Evolutionary conservation across 257 asterid genomes (phyloP).

Genomic region (Voacanga thouarsii): DNA sequence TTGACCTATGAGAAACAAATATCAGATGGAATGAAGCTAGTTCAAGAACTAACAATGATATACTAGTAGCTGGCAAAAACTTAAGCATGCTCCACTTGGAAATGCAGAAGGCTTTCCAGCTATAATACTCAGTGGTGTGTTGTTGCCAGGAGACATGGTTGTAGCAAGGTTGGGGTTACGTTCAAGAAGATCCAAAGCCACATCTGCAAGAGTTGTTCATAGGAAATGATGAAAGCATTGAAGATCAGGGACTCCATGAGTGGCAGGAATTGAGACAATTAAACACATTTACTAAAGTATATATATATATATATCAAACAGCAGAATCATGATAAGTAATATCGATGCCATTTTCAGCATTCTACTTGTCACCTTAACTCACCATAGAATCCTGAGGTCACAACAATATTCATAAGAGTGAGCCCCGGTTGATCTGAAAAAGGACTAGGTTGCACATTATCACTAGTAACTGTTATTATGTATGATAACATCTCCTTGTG

Average conservation of each 20-base stretch:
- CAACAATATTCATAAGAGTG: slow-evolving; percentile 23
- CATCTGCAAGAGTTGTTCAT: slow-evolving; percentile 26
- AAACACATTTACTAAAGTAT: no score
- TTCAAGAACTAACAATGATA: slow-evolving; percentile 34
- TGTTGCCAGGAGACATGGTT: slow-evolving; percentile 25
- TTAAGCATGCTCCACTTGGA: slow-evolving; percentile 29
- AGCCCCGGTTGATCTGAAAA: slow-evolving; percentile 30
- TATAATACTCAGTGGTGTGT: slow-evolving; percentile 33
- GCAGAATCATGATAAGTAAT: neutral
- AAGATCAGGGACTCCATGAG: slow-evolving; percentile 7
- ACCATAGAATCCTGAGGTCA: slow-evolving; percentile 38
- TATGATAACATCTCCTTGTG: slow-evolving; percentile 31
- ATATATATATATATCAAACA: neutral
- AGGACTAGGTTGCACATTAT: slow-evolving; percentile 27
- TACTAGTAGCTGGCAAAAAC: slow-evolving; percentile 21
- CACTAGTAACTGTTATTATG: slow-evolving; percentile 27
- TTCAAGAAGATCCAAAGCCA: slow-evolving; percentile 34
- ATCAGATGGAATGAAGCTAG: neutral
- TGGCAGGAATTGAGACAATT: neutral
- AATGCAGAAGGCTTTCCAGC: slow-evolving; percentile 41
- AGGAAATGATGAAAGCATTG: neutral
- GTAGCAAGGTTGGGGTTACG: slow-evolving; percentile 32
- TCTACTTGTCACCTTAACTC: slow-evolving; percentile 9
- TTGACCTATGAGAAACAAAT: neutral
- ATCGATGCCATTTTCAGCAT: neutral